Percentiles rank a stretch among this genome's conserved stretches.
Conservation (phyloP, 192 early-diverging fungal species). For the Podila epicladia region DNA sequence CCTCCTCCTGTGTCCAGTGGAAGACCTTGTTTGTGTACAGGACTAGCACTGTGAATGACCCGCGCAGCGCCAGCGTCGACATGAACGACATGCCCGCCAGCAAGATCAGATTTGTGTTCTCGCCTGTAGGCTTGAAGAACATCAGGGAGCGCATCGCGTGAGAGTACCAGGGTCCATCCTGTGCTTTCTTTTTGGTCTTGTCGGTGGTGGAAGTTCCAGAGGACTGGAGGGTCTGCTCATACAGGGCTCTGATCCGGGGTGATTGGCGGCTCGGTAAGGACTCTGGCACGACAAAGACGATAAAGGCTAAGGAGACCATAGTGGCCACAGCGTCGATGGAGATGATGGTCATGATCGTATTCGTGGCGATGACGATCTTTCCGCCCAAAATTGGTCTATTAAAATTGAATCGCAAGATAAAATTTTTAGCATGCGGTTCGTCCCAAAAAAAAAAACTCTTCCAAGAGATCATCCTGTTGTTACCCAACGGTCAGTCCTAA, state of each 20-base stretch:
- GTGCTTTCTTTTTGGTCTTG: constrained; percentile 4
- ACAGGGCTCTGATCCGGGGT: constrained; percentile 23
- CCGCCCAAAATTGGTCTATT: constrained; percentile 19
- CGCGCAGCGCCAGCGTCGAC: constrained; percentile 23
- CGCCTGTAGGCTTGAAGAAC: constrained; percentile 25
- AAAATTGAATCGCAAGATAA: not conserved
- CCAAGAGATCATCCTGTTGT: not conserved
- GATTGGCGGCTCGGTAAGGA: constrained; percentile 30
- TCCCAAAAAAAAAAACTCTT: not conserved
- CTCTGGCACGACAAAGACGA: constrained; percentile 26
- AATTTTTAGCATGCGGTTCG: not conserved
- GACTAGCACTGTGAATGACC: constrained; percentile 35
- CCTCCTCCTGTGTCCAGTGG: constrained; percentile 57
- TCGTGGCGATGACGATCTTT: not conserved
- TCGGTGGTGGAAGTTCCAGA: not conserved
- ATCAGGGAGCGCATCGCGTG: constrained; percentile 9
- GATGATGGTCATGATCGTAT: constrained; percentile 21
- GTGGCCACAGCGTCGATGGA: constrained; percentile 6
- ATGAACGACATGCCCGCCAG: constrained; percentile 31
- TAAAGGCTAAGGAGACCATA: not conserved
- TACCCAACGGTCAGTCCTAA: constrained; percentile 32
- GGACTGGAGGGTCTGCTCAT: constrained; percentile 5
- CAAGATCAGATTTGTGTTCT: constrained; percentile 36
- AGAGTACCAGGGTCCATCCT: constrained; percentile 14
- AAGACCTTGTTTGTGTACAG: constrained; percentile 58